These are phyloP conservation scores for Aspergillus terreus DNA, from an alignment of 2,329 filamentous ascomycete species.

Conservation along the genomic window DNA sequence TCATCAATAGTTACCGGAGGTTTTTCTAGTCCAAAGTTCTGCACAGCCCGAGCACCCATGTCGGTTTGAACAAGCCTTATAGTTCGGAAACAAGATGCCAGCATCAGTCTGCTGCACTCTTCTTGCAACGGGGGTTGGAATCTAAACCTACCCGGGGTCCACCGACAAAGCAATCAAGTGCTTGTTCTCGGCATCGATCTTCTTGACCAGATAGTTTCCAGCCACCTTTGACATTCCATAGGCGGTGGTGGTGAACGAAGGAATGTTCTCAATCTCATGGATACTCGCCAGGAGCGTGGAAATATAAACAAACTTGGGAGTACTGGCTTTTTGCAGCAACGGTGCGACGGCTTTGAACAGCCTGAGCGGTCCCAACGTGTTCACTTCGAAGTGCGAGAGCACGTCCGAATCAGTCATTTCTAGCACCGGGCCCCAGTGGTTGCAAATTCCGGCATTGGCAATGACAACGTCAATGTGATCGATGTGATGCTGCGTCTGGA, in stretches of 20 bases:
- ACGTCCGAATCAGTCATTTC: constrained; percentile 37
- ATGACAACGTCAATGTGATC: constrained; percentile 10
- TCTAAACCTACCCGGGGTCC: constrained; percentile 29
- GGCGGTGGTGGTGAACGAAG: constrained; percentile 12
- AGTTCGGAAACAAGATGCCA: too few species aligned
- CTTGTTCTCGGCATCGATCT: constrained; percentile 20
- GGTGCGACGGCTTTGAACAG: constrained; percentile 35
- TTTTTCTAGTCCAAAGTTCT: constrained; percentile 24
- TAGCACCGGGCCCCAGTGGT: constrained; percentile 27
- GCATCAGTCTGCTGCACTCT: background rate
- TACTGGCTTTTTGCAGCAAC: constrained; percentile 23
- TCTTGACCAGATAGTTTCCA: constrained; percentile 18
- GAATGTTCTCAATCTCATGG: constrained; percentile 18
- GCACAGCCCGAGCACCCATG: constrained; percentile 38
- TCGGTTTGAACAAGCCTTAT: constrained; percentile 39
- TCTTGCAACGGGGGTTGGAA: background rate
- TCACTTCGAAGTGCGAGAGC: constrained; percentile 39
- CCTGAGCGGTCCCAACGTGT: constrained; percentile 31
- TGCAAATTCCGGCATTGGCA: constrained; percentile 47
- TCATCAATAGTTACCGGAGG: constrained; percentile 36
- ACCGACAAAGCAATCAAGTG: constrained; percentile 22
- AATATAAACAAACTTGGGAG: constrained; percentile 33
- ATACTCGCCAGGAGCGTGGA: constrained; percentile 37
- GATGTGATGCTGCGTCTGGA: constrained; percentile 8
- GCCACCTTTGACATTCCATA: constrained; percentile 24